Evolutionary conservation across 257 asterid species (phyloP).

Genomic region (Buddleja alternifolia): DNA sequence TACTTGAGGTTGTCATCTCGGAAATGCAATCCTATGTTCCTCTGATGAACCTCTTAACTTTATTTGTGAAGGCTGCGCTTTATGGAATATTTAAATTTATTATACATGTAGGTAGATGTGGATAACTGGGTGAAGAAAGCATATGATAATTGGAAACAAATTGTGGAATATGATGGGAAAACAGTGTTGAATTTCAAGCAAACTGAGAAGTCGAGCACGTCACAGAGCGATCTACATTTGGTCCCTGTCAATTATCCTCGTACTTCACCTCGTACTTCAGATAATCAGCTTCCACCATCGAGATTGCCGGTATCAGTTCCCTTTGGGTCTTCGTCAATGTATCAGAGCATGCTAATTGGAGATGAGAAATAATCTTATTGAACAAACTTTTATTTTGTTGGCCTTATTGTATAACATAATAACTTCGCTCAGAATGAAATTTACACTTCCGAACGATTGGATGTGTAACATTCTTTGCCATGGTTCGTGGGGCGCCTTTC

Average conservation of each 20-base stretch:
- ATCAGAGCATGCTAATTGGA: slow-evolving; percentile 61
- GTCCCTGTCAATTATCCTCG: slow-evolving; percentile 64
- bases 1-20: too few relatives aligned
- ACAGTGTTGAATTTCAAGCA: slow-evolving; percentile 75
- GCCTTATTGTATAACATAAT: too few relatives aligned
- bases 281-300: slow-evolving; percentile 60
- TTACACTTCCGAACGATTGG: too few relatives aligned
- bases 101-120: slow-evolving; percentile 63
- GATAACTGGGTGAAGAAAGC: slow-evolving; percentile 92
- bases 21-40: too few relatives aligned
- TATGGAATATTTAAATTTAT: too few relatives aligned
- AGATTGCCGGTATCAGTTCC: slow-evolving; percentile 50
- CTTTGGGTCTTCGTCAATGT: slow-evolving; percentile 49
- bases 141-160: slow-evolving; percentile 89
- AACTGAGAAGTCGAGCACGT: slow-evolving; percentile 46
- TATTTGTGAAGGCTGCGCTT: too few relatives aligned
- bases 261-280: slow-evolving; percentile 57
- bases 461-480: too few relatives aligned
- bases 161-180: slow-evolving; percentile 93
- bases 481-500: too few relatives aligned
- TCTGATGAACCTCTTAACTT: too few relatives aligned
- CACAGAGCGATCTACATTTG: slow-evolving; percentile 54
- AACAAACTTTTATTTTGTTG: background rate
- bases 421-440: too few relatives aligned
- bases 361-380: slow-evolving; percentile 47